These are phyloP conservation scores for Russula lepida DNA, from an alignment of 768 basidiomycete genomes.

Conservation along the genomic window DNA sequence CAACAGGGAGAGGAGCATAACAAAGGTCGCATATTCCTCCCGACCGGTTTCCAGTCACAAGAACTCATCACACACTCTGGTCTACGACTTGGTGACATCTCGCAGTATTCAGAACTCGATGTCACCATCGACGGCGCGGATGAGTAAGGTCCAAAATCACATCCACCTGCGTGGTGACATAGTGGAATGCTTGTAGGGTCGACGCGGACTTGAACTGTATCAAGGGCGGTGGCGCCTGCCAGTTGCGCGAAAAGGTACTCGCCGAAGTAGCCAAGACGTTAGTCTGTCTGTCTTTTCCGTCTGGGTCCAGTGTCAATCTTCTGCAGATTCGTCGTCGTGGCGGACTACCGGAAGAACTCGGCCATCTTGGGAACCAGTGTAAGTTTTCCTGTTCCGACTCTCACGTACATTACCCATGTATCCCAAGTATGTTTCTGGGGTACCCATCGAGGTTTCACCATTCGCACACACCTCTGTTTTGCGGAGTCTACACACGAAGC, in stretches of 20 bases:
- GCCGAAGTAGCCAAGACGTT: conserved; percentile 90
- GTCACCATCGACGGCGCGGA: conserved; percentile 98
- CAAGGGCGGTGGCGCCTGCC: conserved; percentile 96
- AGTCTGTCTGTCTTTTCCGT: conserved; percentile 24
- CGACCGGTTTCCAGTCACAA: conserved; percentile 96
- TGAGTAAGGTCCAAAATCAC: conserved; percentile 54
- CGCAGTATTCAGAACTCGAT: conserved; percentile 82
- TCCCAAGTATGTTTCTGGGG: conserved; percentile 72
- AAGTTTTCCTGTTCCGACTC: conserved; percentile 26
- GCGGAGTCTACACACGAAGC: conserved; percentile 46
- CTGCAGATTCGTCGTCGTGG: conserved; percentile 76
- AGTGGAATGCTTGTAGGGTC: conserved; percentile 45
- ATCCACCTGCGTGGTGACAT: neutral
- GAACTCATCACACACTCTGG: conserved; percentile 81
- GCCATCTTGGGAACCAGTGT: conserved; percentile 75
- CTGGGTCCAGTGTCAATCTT: neutral
- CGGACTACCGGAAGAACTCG: conserved; percentile 93
- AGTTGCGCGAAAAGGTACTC: conserved; percentile 92
- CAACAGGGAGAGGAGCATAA: conserved; percentile 73
- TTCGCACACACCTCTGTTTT: conserved; percentile 91
- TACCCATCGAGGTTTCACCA: conserved; percentile 94
- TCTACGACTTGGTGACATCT: conserved; percentile 77
- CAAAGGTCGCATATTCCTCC: conserved; percentile 76
- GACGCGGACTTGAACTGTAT: conserved; percentile 84
- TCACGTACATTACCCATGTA: conserved; percentile 5